These are phyloP conservation scores for Apiospora arundinis DNA, from an alignment of 2,329 filamentous ascomycete species.

Conservation along the genomic window DNA sequence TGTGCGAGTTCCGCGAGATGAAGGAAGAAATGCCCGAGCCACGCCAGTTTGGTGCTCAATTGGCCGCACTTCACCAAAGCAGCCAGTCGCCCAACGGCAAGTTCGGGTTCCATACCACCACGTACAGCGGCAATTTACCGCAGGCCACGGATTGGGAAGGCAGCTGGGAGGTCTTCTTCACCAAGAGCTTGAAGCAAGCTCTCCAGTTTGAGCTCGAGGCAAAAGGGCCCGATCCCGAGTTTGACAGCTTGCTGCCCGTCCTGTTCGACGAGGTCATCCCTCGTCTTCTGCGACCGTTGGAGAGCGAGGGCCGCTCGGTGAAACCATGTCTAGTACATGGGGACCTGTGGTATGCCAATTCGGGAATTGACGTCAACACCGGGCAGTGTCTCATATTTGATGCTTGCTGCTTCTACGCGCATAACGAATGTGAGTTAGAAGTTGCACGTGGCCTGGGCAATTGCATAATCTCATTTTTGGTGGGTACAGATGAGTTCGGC, in stretches of 20 bases:
- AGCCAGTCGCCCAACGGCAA: slow-evolving; percentile 30
- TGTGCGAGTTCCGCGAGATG: slow-evolving; percentile 28
- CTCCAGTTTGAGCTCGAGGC: slow-evolving; percentile 26
- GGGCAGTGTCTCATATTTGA: slow-evolving; percentile 23
- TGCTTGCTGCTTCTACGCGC: slow-evolving; percentile 30
- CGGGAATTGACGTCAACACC: slow-evolving; percentile 13
- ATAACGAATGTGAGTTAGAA: slow-evolving; percentile 33
- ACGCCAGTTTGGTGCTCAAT: slow-evolving; percentile 22
- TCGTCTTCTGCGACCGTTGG: slow-evolving; percentile 40
- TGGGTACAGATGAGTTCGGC: slow-evolving; percentile 25
- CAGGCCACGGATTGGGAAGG: slow-evolving; percentile 27
- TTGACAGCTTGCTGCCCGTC: slow-evolving; percentile 24
- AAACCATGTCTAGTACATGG: slow-evolving; percentile 39
- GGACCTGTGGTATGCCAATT: slow-evolving; percentile 42
- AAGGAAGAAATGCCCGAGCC: slow-evolving; percentile 22
- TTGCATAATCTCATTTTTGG: no score
- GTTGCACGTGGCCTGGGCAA: no score
- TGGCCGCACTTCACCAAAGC: slow-evolving; percentile 28
- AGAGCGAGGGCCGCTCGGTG: slow-evolving; percentile 36
- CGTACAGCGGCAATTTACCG: slow-evolving; percentile 29
- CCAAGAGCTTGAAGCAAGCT: slow-evolving; percentile 22
- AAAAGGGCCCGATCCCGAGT: slow-evolving; percentile 25
- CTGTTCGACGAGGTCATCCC: slow-evolving; percentile 33
- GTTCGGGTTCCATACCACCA: slow-evolving; percentile 33
- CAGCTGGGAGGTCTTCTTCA: slow-evolving; percentile 34